phyloP scores from a whole-genome alignment of 2,329 filamentous ascomycete genomes.

The Trichoderma sp. region DNA sequence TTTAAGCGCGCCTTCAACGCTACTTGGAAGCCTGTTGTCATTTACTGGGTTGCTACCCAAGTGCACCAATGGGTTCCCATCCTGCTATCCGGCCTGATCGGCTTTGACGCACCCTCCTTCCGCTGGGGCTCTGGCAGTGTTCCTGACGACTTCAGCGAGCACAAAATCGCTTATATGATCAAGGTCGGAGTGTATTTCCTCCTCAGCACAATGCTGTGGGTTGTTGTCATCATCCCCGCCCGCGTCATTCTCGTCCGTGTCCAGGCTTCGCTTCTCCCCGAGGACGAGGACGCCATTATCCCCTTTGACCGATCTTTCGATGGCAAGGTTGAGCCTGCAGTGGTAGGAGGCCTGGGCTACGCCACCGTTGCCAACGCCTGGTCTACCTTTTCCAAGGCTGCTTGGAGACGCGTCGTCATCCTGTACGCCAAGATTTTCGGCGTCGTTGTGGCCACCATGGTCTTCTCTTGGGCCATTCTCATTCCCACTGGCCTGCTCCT shows the following conservation, averaged over 20 bases:
- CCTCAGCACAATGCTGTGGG: conserved; percentile 51
- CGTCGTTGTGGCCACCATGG: conserved; percentile 51
- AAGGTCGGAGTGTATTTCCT: conserved; percentile 51
- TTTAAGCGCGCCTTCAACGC: conserved; percentile 66
- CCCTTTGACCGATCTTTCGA: conserved; percentile 87
- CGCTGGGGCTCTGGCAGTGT: conserved; percentile 32
- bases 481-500: conserved; percentile 54
- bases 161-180: conserved; percentile 33
- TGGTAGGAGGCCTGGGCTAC: conserved; percentile 71
- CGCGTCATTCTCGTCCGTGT: conserved; percentile 77
- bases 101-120: conserved; percentile 44
- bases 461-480: conserved; percentile 51
- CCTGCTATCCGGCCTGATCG: conserved; percentile 46
- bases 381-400: conserved; percentile 72
- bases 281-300: conserved; percentile 80
- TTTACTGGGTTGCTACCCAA: conserved; percentile 61
- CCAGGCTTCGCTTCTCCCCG: conserved; percentile 82
- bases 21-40: conserved; percentile 66
- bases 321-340: conserved; percentile 72
- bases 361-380: conserved; percentile 75
- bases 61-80: conserved; percentile 51
- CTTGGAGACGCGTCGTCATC: conserved; percentile 72
- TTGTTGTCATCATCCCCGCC: conserved; percentile 73
- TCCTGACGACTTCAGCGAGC: conserved; percentile 40
- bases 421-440: conserved; percentile 72